Conservation (phyloP, 2,329 filamentous ascomycete species). For the Byssoonygena ceratinophila region DNA sequence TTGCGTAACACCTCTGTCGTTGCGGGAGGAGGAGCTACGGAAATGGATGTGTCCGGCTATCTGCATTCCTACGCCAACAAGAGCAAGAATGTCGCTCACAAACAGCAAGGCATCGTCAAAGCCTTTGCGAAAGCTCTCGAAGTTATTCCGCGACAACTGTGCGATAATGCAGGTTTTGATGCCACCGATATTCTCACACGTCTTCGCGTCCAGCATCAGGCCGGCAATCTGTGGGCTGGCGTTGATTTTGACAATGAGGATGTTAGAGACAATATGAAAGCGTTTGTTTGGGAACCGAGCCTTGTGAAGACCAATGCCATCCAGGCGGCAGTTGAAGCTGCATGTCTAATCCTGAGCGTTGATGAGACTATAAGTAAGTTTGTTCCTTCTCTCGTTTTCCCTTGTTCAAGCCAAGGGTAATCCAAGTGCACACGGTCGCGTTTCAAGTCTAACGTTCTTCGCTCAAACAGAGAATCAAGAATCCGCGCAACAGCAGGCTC, state of each 20-base stretch:
- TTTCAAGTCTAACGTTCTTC: not conserved
- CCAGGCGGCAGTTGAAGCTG: constrained; percentile 88
- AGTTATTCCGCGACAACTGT: constrained; percentile 90
- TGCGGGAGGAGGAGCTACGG: constrained; percentile 81
- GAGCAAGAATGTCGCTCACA: constrained; percentile 69
- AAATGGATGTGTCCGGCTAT: constrained; percentile 95
- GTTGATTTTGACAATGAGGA: constrained; percentile 92
- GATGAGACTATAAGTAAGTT: constrained; percentile 85
- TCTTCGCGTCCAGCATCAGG: constrained; percentile 89
- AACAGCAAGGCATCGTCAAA: constrained; percentile 97
- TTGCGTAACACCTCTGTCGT: constrained; percentile 93
- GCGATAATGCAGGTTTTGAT: constrained; percentile 97
- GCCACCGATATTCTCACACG: constrained; percentile 96
- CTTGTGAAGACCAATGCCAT: constrained; percentile 96
- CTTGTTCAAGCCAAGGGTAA: not conserved
- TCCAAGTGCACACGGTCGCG: not conserved
- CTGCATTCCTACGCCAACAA: constrained; percentile 79
- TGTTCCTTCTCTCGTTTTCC: not conserved
- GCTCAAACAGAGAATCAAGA: constrained; percentile 65
- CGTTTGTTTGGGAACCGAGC: constrained; percentile 94
- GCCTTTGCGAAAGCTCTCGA: constrained; percentile 95
- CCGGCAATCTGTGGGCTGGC: constrained; percentile 85
- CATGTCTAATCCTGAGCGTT: constrained; percentile 87
- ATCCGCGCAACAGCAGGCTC: constrained; percentile 71
- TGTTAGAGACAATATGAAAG: constrained; percentile 85